phyloP scores from a whole-genome alignment of 1,139 yeast species.

The Taphrina flavorubra region DNA sequence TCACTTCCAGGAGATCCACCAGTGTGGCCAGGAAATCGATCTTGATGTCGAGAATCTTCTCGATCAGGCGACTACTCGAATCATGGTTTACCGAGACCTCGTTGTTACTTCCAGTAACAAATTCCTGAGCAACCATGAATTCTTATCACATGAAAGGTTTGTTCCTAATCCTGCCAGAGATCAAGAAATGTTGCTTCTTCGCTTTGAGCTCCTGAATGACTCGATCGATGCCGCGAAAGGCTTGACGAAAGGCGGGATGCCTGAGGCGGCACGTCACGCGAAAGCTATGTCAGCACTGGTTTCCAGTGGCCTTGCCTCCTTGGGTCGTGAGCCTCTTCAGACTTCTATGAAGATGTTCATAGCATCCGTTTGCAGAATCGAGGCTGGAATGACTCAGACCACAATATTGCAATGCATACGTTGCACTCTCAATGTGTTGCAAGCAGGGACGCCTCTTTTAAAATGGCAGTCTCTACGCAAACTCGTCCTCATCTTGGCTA shows the following conservation, averaged over 20 bases:
- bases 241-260: slow-evolving; percentile 2
- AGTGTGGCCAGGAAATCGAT: neutral
- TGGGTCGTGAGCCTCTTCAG: neutral
- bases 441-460: neutral
- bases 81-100: neutral
- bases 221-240: neutral
- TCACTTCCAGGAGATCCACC: neutral
- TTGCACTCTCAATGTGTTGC: neutral
- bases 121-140: no score
- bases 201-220: slow-evolving; percentile 5
- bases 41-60: neutral
- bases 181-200: neutral
- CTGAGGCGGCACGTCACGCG: neutral
- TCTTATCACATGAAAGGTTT: neutral
- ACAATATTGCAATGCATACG: neutral
- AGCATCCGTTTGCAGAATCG: no score
- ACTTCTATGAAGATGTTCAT: neutral
- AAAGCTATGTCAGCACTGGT: neutral
- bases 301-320: neutral
- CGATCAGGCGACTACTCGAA: neutral
- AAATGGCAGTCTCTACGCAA: slow-evolving; percentile 13
- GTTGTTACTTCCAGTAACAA: neutral
- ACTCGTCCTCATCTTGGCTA: neutral
- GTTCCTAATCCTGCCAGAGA: neutral
- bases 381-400: neutral